These are phyloP conservation scores for Lasiosphaeria miniovina DNA, from an alignment of 495 filamentous ascomycete species.

Conservation along the genomic window DNA sequence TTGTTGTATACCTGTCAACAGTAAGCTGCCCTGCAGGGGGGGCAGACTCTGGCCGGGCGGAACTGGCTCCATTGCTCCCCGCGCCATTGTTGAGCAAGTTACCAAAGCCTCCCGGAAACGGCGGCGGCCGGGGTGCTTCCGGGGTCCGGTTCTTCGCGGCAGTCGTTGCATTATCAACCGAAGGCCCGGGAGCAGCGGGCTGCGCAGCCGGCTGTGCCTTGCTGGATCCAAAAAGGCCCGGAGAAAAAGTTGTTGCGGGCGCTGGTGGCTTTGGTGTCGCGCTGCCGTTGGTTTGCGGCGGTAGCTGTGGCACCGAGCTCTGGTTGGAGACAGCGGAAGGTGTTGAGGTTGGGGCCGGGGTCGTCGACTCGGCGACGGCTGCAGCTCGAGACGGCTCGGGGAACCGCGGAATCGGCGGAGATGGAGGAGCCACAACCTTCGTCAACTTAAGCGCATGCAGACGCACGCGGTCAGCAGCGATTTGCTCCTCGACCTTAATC, in stretches of 20 bases:
- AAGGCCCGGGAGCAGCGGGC: not conserved
- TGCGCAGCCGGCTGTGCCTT: slow-evolving; percentile 1
- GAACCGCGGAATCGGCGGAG: slow-evolving; percentile 36
- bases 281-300: slow-evolving; percentile 13
- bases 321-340: slow-evolving; percentile 4
- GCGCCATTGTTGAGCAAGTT: slow-evolving; percentile 5
- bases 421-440: slow-evolving; percentile 41
- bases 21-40: not conserved
- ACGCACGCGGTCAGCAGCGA: slow-evolving; percentile 40
- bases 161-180: not conserved
- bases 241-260: not conserved
- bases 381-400: slow-evolving; percentile 22
- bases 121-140: slow-evolving; percentile 1
- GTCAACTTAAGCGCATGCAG: slow-evolving; percentile 41
- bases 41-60: not conserved
- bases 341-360: not conserved
- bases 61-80: slow-evolving; percentile 13
- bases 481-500: slow-evolving; percentile 42
- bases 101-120: slow-evolving; percentile 4
- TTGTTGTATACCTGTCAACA: slow-evolving; percentile 55
- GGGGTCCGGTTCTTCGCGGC: not conserved
- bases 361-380: slow-evolving; percentile 5
- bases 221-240: slow-evolving; percentile 7
- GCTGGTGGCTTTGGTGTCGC: slow-evolving; percentile 6
- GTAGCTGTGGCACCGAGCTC: not conserved